Base-by-base conservation (phyloP, 768 basidiomycete genomes). In the Agaricus sinodeliciosus region DNA sequence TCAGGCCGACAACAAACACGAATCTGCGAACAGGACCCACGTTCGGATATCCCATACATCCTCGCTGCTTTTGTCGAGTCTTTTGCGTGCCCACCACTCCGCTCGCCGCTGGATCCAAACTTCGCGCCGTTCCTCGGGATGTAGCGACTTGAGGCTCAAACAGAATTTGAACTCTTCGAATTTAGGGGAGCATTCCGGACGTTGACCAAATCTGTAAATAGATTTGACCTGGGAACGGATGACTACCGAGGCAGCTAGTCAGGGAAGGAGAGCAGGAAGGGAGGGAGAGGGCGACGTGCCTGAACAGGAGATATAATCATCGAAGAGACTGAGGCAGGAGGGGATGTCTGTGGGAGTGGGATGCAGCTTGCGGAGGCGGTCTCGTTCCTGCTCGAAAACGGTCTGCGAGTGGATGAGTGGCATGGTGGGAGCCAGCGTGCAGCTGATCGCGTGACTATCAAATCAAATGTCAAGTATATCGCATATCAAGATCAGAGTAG, bases 131-230 rank as follows among this genome's bases (percentile, higher is more conserved):
- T 84, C 79, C 51, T 94, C 92, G 13, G 84, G 82, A 48, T 85
- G 78, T 67, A 90, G 72, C 11, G 80, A 75, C 68, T 93, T 95
- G 56, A 87, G 71, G 55, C 83, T 85, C 73, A 95, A 72, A 69
- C 95, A 99, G 68, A 90, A 95, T 69, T 96, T 96, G 78, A 95
- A 94, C 61, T 95, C 94, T 54, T 91, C 85, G 63, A 85, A 77
- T 65, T 95, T 94, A 42, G 76, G 74, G 0, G 72, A 73, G 68
- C 94, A 97, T 50, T 82, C 79, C 0, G 79, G 73, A 51, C 82
- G 78, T 53, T 80, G 69, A 6, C 95, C 95, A 59, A 86, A 83
- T 63, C 95, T 81, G 68, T 98, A 98, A 49, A 97, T 69, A 2
- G 87, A 85, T 60, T 85, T 87, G 45, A 93, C 66, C 67, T 97